Evolutionary conservation across 2,329 filamentous ascomycete species (phyloP).

Genomic region (Anthostomella pinea): DNA sequence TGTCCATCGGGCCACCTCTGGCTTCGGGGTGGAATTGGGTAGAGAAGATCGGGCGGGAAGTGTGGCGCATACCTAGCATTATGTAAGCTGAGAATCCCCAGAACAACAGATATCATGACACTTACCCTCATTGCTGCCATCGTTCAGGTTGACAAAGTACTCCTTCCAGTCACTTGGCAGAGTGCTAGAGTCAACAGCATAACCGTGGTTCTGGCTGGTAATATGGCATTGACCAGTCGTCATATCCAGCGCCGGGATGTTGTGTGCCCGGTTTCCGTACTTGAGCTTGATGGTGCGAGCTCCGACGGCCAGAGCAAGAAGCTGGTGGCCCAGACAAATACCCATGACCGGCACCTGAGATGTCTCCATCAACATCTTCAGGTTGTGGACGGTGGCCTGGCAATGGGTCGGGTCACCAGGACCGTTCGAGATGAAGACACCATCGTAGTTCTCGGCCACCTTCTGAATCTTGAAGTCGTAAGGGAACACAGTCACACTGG

Average conservation of each 20-base stretch:
- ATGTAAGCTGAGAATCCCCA: slow-evolving; percentile 10
- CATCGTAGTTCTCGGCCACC: slow-evolving; percentile 95
- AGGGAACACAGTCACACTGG: slow-evolving; percentile 90
- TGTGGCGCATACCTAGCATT: slow-evolving; percentile 76
- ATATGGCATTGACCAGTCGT: slow-evolving; percentile 98
- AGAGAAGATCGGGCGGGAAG: slow-evolving; percentile 92
- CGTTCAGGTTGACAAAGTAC: slow-evolving; percentile 98
- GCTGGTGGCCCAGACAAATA: slow-evolving; percentile 96
- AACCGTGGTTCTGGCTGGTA: slow-evolving; percentile 97
- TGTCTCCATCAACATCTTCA: slow-evolving; percentile 84
- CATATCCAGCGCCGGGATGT: slow-evolving; percentile 92
- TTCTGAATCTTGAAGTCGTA: slow-evolving; percentile 98
- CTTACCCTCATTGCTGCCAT: slow-evolving; percentile 87
- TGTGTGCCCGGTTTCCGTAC: slow-evolving; percentile 98
- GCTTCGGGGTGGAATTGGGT: slow-evolving; percentile 99
- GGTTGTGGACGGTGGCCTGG: slow-evolving; percentile 89
- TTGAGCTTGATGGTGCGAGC: slow-evolving; percentile 95
- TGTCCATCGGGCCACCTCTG: slow-evolving; percentile 95
- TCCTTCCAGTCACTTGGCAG: slow-evolving; percentile 88
- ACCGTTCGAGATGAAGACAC: slow-evolving; percentile 98
- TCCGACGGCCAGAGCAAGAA: slow-evolving; percentile 84
- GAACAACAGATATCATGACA: slow-evolving; percentile 5
- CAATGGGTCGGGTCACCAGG: slow-evolving; percentile 98
- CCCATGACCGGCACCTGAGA: slow-evolving; percentile 94
- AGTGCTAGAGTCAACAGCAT: slow-evolving; percentile 84